phyloP scores from a whole-genome alignment of 192 early-diverging fungal genomes.

The Linnemannia elongata region DNA sequence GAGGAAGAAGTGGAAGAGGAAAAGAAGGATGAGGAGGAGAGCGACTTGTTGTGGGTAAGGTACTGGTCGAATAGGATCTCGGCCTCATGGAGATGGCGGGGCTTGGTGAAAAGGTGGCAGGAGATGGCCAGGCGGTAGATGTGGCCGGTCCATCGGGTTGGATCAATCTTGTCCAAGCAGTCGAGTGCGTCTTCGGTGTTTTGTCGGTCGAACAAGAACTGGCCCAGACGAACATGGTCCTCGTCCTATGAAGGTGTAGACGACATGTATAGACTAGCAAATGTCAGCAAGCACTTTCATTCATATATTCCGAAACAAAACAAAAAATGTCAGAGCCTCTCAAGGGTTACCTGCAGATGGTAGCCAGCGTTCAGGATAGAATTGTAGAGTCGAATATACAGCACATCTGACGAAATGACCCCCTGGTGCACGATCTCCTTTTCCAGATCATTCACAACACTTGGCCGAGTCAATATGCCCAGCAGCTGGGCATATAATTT shows the following conservation, averaged over 20 bases:
- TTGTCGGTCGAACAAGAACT: slow-evolving; percentile 20
- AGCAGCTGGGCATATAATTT: slow-evolving; percentile 16
- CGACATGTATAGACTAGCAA: background rate
- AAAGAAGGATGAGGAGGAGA: background rate
- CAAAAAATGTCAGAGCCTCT: background rate
- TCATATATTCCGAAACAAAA: background rate
- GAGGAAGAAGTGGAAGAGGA: background rate
- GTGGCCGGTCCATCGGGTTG: background rate
- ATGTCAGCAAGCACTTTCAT: background rate
- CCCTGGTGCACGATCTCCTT: slow-evolving; percentile 25
- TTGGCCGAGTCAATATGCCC: slow-evolving; percentile 4
- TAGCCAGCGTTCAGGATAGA: slow-evolving; percentile 18
- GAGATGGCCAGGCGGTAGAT: slow-evolving; percentile 22
- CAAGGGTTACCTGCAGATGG: slow-evolving; percentile 15
- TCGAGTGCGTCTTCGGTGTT: slow-evolving; percentile 4
- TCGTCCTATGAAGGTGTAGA: slow-evolving; percentile 1
- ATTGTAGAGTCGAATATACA: slow-evolving; percentile 32
- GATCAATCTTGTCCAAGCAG: slow-evolving; percentile 19
- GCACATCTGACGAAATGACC: background rate
- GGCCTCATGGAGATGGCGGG: slow-evolving; percentile 37
- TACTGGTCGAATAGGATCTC: slow-evolving; percentile 20
- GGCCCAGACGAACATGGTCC: slow-evolving; percentile 22
- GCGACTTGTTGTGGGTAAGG: background rate
- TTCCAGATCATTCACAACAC: background rate
- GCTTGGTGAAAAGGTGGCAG: slow-evolving; percentile 35